Evolutionary conservation across 805 yeast species (phyloP).

Genomic region (Pichia ethanolica): DNA sequence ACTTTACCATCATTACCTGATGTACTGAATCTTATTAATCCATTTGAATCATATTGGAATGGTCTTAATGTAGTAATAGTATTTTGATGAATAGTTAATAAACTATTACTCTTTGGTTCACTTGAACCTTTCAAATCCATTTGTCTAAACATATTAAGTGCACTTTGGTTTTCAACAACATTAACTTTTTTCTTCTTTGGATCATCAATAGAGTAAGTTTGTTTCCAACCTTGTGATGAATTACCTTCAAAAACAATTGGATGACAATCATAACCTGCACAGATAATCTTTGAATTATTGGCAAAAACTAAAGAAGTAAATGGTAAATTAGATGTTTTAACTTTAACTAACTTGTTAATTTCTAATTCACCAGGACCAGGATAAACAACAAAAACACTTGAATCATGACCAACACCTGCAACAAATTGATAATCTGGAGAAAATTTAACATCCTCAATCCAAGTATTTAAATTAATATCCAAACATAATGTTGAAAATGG

Average conservation of each 20-base stretch:
- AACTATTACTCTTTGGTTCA: slow-evolving; percentile 37
- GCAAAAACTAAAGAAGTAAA: slow-evolving; percentile 70
- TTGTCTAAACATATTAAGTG: slow-evolving; percentile 90
- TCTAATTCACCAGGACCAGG: slow-evolving; percentile 60
- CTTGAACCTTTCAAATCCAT: slow-evolving; percentile 87
- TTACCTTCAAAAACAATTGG: slow-evolving; percentile 78
- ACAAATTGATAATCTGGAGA: slow-evolving; percentile 71
- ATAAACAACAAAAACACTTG: slow-evolving; percentile 72
- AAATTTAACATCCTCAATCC: slow-evolving; percentile 89
- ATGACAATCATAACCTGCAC: slow-evolving; percentile 90
- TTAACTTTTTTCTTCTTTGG: slow-evolving; percentile 35
- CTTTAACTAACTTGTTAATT: slow-evolving; percentile 38
- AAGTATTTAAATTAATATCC: slow-evolving; percentile 68
- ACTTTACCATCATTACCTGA: slow-evolving; percentile 90
- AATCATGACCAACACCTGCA: slow-evolving; percentile 82
- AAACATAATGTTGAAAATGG: slow-evolving; percentile 92
- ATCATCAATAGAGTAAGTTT: slow-evolving; percentile 56
- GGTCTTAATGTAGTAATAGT: slow-evolving; percentile 65
- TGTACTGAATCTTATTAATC: slow-evolving; percentile 53
- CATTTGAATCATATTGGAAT: slow-evolving; percentile 36
- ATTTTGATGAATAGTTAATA: slow-evolving; percentile 84
- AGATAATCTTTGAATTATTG: slow-evolving; percentile 59
- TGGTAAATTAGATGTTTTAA: slow-evolving; percentile 68
- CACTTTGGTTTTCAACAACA: slow-evolving; percentile 63
- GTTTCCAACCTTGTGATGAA: slow-evolving; percentile 51